A percentile compares a stretch with the other conserved stretches of the same genome.
These are phyloP conservation scores for Globisporangium acanthophoron DNA, from an alignment of 352 stramenopile genomes.

Conservation along the genomic window DNA sequence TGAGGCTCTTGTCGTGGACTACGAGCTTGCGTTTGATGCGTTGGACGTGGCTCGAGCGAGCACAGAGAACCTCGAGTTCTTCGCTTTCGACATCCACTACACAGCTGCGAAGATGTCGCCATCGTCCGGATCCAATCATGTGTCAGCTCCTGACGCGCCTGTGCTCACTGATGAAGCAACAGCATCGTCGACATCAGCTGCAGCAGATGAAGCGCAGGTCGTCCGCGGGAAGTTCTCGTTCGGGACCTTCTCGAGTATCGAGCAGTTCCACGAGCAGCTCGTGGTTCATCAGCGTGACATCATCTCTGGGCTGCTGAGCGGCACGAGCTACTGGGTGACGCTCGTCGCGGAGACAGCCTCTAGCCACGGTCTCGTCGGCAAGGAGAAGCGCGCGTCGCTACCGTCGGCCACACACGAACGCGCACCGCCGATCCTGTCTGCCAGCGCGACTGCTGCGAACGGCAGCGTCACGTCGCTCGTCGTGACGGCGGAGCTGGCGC, in stretches of 20 bases:
- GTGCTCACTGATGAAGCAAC: constrained; percentile 1
- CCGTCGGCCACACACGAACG: constrained; percentile 39
- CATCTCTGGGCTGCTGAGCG: constrained; percentile 37
- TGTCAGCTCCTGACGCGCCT: constrained; percentile 3
- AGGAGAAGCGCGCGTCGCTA: constrained; percentile 10
- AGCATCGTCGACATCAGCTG: neutral
- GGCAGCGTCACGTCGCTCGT: constrained; percentile 41
- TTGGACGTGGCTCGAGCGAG: constrained; percentile 30
- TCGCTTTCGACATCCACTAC: constrained; percentile 51
- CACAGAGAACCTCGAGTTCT: constrained; percentile 26
- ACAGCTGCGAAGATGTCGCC: constrained; percentile 19
- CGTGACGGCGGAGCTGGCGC: constrained; percentile 34
- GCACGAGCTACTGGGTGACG: constrained; percentile 37
- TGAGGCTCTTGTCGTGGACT: constrained; percentile 32
- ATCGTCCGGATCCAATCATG: neutral
- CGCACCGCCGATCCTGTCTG: constrained; percentile 36
- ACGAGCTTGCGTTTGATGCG: constrained; percentile 32
- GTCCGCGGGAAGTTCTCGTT: constrained; percentile 25
- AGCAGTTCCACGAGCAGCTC: constrained; percentile 24
- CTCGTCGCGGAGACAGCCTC: constrained; percentile 41
- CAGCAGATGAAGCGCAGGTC: constrained; percentile 3
- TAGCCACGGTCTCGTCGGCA: constrained; percentile 49
- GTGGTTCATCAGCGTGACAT: constrained; percentile 21
- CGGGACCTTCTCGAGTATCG: constrained; percentile 28
- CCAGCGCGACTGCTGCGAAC: constrained; percentile 30